Evolutionary conservation across 2,329 filamentous ascomycete species (phyloP).

Genomic region (Thielaviopsis euricoi): DNA sequence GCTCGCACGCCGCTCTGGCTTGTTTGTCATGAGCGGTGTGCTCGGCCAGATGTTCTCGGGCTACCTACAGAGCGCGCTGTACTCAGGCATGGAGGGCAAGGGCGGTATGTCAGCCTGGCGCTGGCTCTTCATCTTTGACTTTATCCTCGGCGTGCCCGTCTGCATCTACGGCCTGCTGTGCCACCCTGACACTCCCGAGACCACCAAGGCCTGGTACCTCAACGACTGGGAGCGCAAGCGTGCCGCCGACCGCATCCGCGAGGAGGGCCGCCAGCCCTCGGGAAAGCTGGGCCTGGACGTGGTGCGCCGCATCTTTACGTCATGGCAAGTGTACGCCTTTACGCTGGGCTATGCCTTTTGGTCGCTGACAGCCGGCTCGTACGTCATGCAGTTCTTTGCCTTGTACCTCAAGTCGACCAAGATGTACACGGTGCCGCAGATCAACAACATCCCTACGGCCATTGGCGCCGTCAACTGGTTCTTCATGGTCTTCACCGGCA

Average conservation of each 20-base stretch:
- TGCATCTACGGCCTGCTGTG: constrained; percentile 15
- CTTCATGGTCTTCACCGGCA: constrained; percentile 23
- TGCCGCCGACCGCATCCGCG: constrained; percentile 52
- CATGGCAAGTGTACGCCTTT: constrained; percentile 30
- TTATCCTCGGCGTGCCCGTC: constrained; percentile 9
- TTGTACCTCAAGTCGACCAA: constrained; percentile 23
- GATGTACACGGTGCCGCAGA: constrained; percentile 22
- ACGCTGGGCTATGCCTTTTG: constrained; percentile 23
- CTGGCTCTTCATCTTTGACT: constrained; percentile 21
- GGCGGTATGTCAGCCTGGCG: constrained; percentile 21
- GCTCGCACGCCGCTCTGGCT: constrained; percentile 36
- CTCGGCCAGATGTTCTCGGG: constrained; percentile 25
- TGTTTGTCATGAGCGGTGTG: constrained; percentile 42
- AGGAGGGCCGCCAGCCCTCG: constrained; percentile 25
- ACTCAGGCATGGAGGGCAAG: constrained; percentile 20
- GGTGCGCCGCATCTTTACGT: constrained; percentile 22
- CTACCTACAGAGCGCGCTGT: constrained; percentile 18
- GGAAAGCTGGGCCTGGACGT: constrained; percentile 23
- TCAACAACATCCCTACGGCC: constrained; percentile 29
- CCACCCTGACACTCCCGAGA: constrained; percentile 27
- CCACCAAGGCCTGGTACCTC: constrained; percentile 25
- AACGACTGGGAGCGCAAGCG: constrained; percentile 42
- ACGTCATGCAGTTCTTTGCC: constrained; percentile 25
- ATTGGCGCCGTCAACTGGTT: constrained; percentile 27
- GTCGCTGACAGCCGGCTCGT: constrained; percentile 23